Evolutionary conservation across 129 eudicot genomes (phyloP).

Genomic region (Cynara cardunculus): DNA sequence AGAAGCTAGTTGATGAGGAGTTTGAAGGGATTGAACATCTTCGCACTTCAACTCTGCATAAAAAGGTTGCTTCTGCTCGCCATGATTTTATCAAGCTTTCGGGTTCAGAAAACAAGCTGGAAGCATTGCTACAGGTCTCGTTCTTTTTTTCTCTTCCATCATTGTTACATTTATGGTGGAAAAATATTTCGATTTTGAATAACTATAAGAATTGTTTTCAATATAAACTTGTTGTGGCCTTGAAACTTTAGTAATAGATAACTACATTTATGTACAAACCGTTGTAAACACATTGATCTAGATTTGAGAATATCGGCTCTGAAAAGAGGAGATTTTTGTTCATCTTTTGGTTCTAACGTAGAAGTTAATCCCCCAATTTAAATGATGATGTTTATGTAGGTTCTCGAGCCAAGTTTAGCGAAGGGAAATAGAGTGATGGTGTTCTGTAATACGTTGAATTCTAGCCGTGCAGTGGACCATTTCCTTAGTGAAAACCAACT

Average conservation of each 20-base stretch:
- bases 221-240: not conserved
- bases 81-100: conserved; percentile 93
- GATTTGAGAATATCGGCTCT: not conserved
- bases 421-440: conserved; percentile 96
- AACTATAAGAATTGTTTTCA: not conserved
- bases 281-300: too few species aligned
- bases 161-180: not conserved
- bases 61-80: conserved; percentile 89
- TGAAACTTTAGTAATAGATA: not conserved
- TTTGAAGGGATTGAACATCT: conserved; percentile 84
- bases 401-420: conserved; percentile 95
- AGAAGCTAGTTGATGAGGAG: conserved; percentile 88
- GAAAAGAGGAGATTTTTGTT: not conserved
- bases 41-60: conserved; percentile 86
- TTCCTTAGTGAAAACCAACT: conserved; percentile 72
- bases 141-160: conserved; percentile 1
- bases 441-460: conserved; percentile 84
- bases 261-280: too few species aligned
- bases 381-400: conserved; percentile 39
- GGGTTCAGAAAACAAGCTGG: conserved; percentile 92
- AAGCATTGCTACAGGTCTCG: conserved; percentile 82
- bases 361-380: conserved; percentile 1
- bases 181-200: not conserved
- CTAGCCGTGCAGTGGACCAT: conserved; percentile 98
- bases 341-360: not conserved